phyloP scores from a whole-genome alignment of 495 filamentous ascomycete species.

The Talaromyces adpressus region DNA sequence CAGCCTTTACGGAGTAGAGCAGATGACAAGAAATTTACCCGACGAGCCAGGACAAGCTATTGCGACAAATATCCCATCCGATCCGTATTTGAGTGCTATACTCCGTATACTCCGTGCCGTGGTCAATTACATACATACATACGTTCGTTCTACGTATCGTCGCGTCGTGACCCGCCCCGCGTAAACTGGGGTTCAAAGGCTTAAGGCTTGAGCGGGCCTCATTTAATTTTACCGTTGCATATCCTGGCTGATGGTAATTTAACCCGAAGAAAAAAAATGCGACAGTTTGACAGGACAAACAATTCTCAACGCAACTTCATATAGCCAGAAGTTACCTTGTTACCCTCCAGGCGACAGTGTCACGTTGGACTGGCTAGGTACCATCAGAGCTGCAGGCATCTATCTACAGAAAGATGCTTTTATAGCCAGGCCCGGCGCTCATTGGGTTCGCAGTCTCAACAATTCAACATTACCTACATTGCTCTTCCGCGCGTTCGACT shows the following conservation, averaged over 20 bases:
- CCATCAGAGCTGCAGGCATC: neutral
- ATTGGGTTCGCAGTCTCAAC: neutral
- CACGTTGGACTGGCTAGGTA: slow-evolving; percentile 4
- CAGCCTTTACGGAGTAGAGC: neutral
- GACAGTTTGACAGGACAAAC: neutral
- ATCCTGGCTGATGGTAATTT: neutral
- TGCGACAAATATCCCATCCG: neutral
- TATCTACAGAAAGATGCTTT: neutral
- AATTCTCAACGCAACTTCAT: neutral
- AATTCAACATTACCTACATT: neutral
- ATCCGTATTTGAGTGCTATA: neutral
- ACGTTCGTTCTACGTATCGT: too few relatives aligned
- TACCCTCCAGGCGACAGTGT: neutral
- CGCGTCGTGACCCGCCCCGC: neutral
- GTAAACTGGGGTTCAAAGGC: neutral
- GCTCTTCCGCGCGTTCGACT: neutral
- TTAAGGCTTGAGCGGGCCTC: neutral
- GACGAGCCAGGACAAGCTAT: too few relatives aligned
- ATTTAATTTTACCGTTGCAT: neutral
- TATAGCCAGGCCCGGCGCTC: neutral
- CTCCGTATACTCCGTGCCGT: neutral
- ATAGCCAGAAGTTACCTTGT: neutral
- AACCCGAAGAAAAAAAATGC: neutral
- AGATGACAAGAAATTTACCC: too few relatives aligned
- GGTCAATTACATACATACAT: neutral